Percentiles rank a stretch among this genome's conserved stretches.
Evolutionary conservation across 2,329 filamentous ascomycete species (phyloP).

Genomic region (Colletotrichum horii): DNA sequence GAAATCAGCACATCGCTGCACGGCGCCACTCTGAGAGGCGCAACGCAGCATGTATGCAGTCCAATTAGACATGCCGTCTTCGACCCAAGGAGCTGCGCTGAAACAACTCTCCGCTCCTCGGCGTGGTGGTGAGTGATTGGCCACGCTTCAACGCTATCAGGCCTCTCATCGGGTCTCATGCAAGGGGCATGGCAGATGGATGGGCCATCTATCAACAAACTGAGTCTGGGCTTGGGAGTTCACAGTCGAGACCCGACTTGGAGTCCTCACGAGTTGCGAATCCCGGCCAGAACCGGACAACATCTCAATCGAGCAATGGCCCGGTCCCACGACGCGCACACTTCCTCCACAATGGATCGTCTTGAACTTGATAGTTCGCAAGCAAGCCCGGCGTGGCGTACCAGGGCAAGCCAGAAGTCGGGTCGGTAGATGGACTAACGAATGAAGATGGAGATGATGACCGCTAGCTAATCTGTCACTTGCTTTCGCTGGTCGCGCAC

Average conservation of each 20-base stretch:
- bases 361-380: not conserved
- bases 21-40: not conserved
- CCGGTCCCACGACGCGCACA: not conserved
- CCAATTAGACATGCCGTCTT: constrained; percentile 16
- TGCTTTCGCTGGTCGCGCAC: too few species aligned
- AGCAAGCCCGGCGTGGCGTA: not conserved
- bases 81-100: constrained; percentile 4
- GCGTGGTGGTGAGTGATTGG: constrained; percentile 20
- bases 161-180: constrained; percentile 14
- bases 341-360: not conserved
- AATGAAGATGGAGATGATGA: not conserved
- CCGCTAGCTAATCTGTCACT: not conserved
- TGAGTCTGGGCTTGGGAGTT: too few species aligned
- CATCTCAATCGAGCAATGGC: not conserved
- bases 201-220: not conserved
- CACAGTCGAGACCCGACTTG: too few species aligned
- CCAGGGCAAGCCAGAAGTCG: not conserved
- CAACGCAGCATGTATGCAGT: not conserved
- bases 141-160: not conserved
- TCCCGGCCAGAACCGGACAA: not conserved
- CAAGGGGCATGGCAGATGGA: not conserved
- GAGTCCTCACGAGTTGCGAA: not conserved
- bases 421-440: not conserved
- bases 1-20: not conserved
- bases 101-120: constrained; percentile 9